Base-by-base conservation (phyloP, 306 rosid genomes). In the Mimosa bimucronata region DNA sequence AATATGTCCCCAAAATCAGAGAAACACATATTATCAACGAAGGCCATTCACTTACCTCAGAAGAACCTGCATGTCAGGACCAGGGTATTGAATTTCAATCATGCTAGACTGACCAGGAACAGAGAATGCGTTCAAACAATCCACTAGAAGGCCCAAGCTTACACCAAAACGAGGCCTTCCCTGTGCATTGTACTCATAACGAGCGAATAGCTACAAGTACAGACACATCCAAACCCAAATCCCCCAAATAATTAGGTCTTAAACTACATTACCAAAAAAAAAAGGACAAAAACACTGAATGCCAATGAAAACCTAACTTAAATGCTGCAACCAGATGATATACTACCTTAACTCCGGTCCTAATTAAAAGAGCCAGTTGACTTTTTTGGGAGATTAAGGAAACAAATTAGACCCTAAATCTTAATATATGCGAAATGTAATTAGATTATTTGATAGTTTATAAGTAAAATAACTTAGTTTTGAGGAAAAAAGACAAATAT, bases 61-160 rank as follows among this genome's bases (percentile, higher is more conserved):
- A 83, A 92, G 94, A 83, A 94, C 81, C 84, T 94, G 98, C 98
- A 92, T 94, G 73, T 94, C 97, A 60, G 95, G 95, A 41, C 97
- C 98, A 0, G 98, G 98, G 84, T 94, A 94, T 45, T 80, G 91
- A 87, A 94, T 85, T 85, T 92, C 94, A 68, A 92, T 78, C 29
- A 84, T 16, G 74, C 86, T 90, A 10, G 86, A 83, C 62, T 87
- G 94, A 48, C 90, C 94, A 46, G 94, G 94, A 82, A 88, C 87
- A 2, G 95, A 92, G 65, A 94, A 94, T 3, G 97, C 88, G 64
- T 91, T 94, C 91, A 94, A 84, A 81, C 94, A 87, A 88, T 94
- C 94, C 34, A 92, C 97, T 23, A 94, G 87, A 62, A 89, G 83
- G 40, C 98, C 94, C 85, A 94, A 88, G 87, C 97, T 92, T 70